A percentile compares a stretch with the other conserved stretches of the same genome.
Conservation (phyloP, 441 rosid species). For the Populus hybrid region DNA sequence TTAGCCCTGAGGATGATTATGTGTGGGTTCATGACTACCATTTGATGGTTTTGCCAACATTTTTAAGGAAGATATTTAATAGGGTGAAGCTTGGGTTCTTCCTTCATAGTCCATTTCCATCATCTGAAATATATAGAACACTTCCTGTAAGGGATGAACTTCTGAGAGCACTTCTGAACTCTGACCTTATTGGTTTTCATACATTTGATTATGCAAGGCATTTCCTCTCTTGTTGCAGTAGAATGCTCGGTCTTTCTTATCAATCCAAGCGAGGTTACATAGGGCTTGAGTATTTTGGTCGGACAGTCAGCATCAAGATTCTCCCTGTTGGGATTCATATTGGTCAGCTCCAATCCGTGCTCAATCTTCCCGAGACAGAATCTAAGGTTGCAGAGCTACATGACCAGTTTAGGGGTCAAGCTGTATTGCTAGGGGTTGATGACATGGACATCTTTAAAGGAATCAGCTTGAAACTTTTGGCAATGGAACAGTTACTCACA, state of each 20-base stretch:
- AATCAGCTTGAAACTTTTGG: conserved; percentile 80
- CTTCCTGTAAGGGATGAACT: conserved; percentile 84
- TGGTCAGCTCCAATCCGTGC: conserved; percentile 68
- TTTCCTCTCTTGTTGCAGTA: conserved; percentile 80
- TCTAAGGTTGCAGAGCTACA: conserved; percentile 58
- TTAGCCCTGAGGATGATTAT: conserved; percentile 79
- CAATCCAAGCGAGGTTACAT: conserved; percentile 79
- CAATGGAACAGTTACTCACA: conserved; percentile 79
- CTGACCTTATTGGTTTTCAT: conserved; percentile 84
- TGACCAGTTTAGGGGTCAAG: conserved; percentile 53
- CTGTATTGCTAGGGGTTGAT: conserved; percentile 79
- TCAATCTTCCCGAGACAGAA: conserved; percentile 69
- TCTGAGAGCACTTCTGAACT: conserved; percentile 69
- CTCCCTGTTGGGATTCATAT: conserved; percentile 86
- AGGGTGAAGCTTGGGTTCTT: conserved; percentile 85
- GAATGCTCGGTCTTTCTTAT: conserved; percentile 90
- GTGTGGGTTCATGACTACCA: conserved; percentile 96
- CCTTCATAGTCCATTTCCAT: conserved; percentile 88
- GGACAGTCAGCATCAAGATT: conserved; percentile 80
- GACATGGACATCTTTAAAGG: conserved; percentile 96
- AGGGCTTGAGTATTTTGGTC: conserved; percentile 80
- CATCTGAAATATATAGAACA: conserved; percentile 85
- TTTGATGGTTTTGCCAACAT: conserved; percentile 84
- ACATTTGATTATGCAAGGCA: conserved; percentile 92
- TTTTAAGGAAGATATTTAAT: conserved; percentile 78